phyloP scores from a whole-genome alignment of 1,139 yeast species.

The Arxiozyma slooffiae region DNA sequence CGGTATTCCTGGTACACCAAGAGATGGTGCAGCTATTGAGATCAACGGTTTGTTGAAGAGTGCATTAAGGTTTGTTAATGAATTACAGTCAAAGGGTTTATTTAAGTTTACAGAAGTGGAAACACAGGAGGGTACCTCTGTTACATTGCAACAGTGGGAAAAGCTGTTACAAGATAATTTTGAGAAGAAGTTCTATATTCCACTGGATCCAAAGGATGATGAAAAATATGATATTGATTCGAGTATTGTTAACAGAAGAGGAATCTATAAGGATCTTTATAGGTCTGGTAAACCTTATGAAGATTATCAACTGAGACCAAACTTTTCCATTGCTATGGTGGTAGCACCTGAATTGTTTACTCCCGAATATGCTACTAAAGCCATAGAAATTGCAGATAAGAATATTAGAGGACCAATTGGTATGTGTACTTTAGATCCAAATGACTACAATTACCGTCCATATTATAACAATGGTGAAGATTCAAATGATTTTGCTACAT shows the following conservation, averaged over 20 bases:
- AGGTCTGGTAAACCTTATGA: constrained; percentile 77
- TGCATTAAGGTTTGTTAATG: constrained; percentile 66
- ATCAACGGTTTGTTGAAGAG: constrained; percentile 83
- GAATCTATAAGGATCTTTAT: constrained; percentile 83
- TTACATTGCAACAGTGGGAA: constrained; percentile 62
- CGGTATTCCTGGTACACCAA: constrained; percentile 93
- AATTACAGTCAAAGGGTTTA: constrained; percentile 42
- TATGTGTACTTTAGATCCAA: constrained; percentile 84
- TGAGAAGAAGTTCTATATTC: constrained; percentile 70
- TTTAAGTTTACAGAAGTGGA: constrained; percentile 51
- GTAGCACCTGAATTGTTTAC: constrained; percentile 90
- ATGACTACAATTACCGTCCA: constrained; percentile 85
- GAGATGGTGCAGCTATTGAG: constrained; percentile 95
- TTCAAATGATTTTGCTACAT: constrained; percentile 75
- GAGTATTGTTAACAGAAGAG: constrained; percentile 70
- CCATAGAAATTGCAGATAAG: constrained; percentile 62
- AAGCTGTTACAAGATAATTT: constrained; percentile 56
- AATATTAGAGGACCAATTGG: constrained; percentile 83
- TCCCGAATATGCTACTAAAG: constrained; percentile 47
- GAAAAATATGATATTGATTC: constrained; percentile 50
- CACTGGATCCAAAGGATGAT: constrained; percentile 51
- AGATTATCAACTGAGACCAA: constrained; percentile 88
- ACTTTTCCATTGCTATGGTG: constrained; percentile 83
- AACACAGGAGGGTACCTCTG: constrained; percentile 46
- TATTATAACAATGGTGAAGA: constrained; percentile 75